Evolutionary conservation across 495 filamentous ascomycete species (phyloP).

Genomic region (Parmelia sp.): DNA sequence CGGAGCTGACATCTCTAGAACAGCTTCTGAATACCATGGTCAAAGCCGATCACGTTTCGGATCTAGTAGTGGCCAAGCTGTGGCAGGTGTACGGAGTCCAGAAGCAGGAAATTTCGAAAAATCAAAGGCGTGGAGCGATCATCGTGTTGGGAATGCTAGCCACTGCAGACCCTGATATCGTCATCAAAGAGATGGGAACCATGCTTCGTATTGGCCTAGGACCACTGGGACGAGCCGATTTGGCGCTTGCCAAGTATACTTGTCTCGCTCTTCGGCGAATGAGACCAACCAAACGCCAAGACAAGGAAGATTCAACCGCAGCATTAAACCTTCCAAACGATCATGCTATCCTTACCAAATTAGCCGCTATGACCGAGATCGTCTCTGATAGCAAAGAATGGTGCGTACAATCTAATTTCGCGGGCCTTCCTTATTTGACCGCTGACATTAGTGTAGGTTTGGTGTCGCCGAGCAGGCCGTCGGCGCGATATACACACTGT

Average conservation of each 20-base stretch:
- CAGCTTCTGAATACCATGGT: conserved; percentile 96
- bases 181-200: conserved; percentile 86
- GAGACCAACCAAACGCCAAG: conserved; percentile 71
- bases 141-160: conserved; percentile 98
- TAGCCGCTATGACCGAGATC: conserved; percentile 79
- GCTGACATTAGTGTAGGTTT: conserved; percentile 33
- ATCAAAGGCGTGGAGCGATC: conserved; percentile 87
- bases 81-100: conserved; percentile 98
- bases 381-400: conserved; percentile 88
- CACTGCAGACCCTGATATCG: conserved; percentile 83
- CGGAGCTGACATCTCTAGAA: conserved; percentile 90
- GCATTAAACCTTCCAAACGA: conserved; percentile 83
- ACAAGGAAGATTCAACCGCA: conserved; percentile 59
- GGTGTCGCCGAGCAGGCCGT: conserved; percentile 97
- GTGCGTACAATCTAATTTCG: conserved; percentile 40
- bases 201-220: conserved; percentile 90
- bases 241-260: conserved; percentile 87
- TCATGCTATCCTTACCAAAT: conserved; percentile 72
- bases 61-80: conserved; percentile 80
- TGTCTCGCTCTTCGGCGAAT: conserved; percentile 89
- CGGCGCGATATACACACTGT: conserved; percentile 88
- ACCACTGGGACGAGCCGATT: conserved; percentile 66
- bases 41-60: conserved; percentile 79
- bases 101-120: conserved; percentile 84
- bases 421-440: background rate